phyloP scores from a whole-genome alignment of 176 grass and related monocot genomes.

The Urochloa ruziziensis region DNA sequence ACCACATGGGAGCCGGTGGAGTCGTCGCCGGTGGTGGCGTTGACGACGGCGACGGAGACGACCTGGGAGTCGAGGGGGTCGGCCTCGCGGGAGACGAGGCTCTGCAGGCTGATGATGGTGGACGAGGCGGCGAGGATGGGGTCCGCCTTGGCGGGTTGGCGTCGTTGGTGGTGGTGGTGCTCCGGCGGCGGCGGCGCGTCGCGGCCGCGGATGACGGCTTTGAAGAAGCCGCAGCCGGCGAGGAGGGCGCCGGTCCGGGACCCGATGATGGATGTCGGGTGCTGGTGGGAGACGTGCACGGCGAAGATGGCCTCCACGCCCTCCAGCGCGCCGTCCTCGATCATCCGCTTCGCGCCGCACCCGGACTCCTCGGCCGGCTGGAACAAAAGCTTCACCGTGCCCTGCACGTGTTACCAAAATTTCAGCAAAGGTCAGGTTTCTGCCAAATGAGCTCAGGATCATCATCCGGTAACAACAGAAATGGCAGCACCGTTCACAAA shows the following conservation, averaged over 20 bases:
- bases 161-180: neutral
- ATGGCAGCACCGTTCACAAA: no score
- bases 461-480: no score
- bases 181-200: neutral
- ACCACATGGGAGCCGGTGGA: constrained; percentile 4
- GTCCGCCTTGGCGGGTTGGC: no score
- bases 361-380: constrained; percentile 97
- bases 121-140: constrained; percentile 69
- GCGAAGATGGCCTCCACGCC: constrained; percentile 95
- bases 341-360: constrained; percentile 91
- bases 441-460: no score
- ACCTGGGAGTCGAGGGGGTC: constrained; percentile 91
- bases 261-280: constrained; percentile 68
- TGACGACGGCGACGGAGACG: constrained; percentile 69
- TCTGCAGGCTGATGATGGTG: constrained; percentile 73
- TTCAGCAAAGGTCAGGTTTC: no score
- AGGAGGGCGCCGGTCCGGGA: constrained; percentile 73
- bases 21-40: constrained; percentile 1
- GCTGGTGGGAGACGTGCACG: constrained; percentile 76
- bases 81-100: constrained; percentile 81
- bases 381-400: constrained; percentile 89
- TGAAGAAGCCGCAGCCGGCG: constrained; percentile 96
- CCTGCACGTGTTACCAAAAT: constrained; percentile 35
- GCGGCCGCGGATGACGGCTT: constrained; percentile 52
- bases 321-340: constrained; percentile 85